phyloP scores from a whole-genome alignment of 495 filamentous ascomycete species.

The Physcia stellaris region DNA sequence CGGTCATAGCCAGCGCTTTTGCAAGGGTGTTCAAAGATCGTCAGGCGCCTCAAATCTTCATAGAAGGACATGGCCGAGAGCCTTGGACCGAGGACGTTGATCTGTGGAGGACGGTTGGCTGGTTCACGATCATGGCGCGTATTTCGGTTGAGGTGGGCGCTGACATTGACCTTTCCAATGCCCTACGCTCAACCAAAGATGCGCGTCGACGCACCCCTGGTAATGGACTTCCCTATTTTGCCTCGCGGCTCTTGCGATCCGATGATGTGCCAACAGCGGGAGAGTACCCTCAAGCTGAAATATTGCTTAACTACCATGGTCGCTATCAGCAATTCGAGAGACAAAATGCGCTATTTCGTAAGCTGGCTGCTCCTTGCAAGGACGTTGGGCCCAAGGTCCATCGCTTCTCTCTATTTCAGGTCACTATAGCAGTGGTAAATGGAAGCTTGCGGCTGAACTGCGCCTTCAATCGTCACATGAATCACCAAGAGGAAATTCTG shows the following conservation, averaged over 20 bases:
- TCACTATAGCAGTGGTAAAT: slow-evolving; percentile 14
- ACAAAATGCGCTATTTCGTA: slow-evolving; percentile 18
- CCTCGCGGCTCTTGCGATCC: slow-evolving; percentile 10
- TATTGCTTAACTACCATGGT: slow-evolving; percentile 34
- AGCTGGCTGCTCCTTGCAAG: slow-evolving; percentile 8
- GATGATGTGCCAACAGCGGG: slow-evolving; percentile 8
- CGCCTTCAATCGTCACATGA: slow-evolving; percentile 18
- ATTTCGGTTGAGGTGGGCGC: slow-evolving; percentile 12
- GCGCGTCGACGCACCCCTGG: slow-evolving; percentile 11
- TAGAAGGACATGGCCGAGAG: slow-evolving; percentile 23
- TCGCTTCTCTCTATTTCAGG: slow-evolving; percentile 41
- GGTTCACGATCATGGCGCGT: slow-evolving; percentile 21
- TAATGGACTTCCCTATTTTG: slow-evolving; percentile 25
- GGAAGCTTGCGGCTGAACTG: slow-evolving; percentile 18
- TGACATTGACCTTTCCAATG: slow-evolving; percentile 14
- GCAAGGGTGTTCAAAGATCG: slow-evolving; percentile 27
- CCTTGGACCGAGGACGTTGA: slow-evolving; percentile 15
- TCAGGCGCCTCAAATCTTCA: slow-evolving; percentile 15
- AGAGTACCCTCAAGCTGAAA: slow-evolving; percentile 19
- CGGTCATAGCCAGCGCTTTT: slow-evolving; percentile 34
- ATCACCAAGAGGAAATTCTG: slow-evolving; percentile 20
- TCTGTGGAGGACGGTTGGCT: slow-evolving; percentile 20
- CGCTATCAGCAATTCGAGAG: slow-evolving; percentile 27
- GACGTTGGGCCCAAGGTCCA: slow-evolving; percentile 26
- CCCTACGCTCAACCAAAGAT: slow-evolving; percentile 19